phyloP scores from a whole-genome alignment of 805 yeast genomes.

The Saccharomycopsis babjevae region DNA sequence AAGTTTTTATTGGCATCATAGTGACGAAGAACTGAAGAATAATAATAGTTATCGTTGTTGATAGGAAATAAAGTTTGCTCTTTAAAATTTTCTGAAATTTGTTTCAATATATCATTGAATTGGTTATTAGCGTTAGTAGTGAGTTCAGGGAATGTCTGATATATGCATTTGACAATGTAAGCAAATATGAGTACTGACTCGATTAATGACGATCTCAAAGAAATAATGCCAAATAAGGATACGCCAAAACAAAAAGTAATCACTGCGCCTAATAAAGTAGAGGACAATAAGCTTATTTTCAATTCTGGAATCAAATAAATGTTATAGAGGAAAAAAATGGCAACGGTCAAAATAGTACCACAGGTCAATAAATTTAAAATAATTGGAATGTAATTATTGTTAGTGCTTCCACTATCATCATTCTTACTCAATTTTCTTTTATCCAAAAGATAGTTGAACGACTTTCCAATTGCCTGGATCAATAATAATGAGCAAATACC shows the following conservation, averaged over 20 bases:
- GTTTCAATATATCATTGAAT: conserved; percentile 31
- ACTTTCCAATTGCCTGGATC: conserved; percentile 88
- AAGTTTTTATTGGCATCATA: conserved; percentile 10
- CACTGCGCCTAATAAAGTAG: conserved; percentile 79
- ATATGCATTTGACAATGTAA: conserved; percentile 85
- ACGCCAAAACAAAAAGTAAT: conserved; percentile 65
- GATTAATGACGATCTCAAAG: conserved; percentile 79
- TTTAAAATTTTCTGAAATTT: conserved; percentile 25
- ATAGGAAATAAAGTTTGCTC: conserved; percentile 23
- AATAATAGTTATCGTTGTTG: neutral
- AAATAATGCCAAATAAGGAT: conserved; percentile 74
- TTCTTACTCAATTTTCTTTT: conserved; percentile 4
- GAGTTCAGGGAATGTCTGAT: conserved; percentile 85
- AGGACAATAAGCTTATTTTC: conserved; percentile 57
- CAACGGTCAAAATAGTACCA: conserved; percentile 65
- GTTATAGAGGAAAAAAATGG: conserved; percentile 70
- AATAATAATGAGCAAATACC: conserved; percentile 86
- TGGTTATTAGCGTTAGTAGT: conserved; percentile 44
- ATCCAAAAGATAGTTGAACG: conserved; percentile 55
- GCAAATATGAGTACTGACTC: conserved; percentile 82
- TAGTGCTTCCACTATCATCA: conserved; percentile 6
- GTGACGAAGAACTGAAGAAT: neutral
- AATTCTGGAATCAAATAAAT: conserved; percentile 68
- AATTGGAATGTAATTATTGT: neutral
- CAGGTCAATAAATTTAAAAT: conserved; percentile 58